Evolutionary conservation across 768 basidiomycete species (phyloP).

Genomic region (Amanita subjunquillea): DNA sequence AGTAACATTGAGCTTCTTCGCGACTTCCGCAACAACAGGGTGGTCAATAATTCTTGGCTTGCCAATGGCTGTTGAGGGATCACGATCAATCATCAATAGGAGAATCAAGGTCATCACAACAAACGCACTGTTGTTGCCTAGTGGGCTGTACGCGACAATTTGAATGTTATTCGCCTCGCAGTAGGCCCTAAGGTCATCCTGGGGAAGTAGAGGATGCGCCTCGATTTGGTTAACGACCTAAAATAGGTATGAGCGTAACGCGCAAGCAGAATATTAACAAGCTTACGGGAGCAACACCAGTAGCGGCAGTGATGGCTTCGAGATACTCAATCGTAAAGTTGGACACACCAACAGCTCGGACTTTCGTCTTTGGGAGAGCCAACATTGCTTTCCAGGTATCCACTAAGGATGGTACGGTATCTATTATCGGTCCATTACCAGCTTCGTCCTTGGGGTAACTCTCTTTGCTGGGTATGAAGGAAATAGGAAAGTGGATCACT

Average conservation of each 20-base stretch:
- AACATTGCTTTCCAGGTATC: conserved; percentile 83
- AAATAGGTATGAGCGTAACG: neutral
- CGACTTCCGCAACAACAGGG: conserved; percentile 49
- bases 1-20: conserved; percentile 50
- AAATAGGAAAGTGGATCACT: conserved; percentile 79
- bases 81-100: neutral
- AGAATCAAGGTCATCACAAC: neutral
- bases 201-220: conserved; percentile 70
- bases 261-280: neutral
- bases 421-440: conserved; percentile 36
- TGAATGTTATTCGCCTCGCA: conserved; percentile 64
- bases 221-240: conserved; percentile 73
- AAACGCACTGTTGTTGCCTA: conserved; percentile 70
- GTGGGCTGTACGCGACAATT: conserved; percentile 55
- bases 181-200: conserved; percentile 62
- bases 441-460: conserved; percentile 41
- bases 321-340: conserved; percentile 68
- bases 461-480: conserved; percentile 50
- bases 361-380: conserved; percentile 57
- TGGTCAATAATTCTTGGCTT: conserved; percentile 63
- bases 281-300: conserved; percentile 62
- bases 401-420: conserved; percentile 47
- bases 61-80: conserved; percentile 33
- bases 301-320: conserved; percentile 56
- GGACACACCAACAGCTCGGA: conserved; percentile 67